phyloP scores from a whole-genome alignment of 345 rosid species.

The Linum trigynum region DNA sequence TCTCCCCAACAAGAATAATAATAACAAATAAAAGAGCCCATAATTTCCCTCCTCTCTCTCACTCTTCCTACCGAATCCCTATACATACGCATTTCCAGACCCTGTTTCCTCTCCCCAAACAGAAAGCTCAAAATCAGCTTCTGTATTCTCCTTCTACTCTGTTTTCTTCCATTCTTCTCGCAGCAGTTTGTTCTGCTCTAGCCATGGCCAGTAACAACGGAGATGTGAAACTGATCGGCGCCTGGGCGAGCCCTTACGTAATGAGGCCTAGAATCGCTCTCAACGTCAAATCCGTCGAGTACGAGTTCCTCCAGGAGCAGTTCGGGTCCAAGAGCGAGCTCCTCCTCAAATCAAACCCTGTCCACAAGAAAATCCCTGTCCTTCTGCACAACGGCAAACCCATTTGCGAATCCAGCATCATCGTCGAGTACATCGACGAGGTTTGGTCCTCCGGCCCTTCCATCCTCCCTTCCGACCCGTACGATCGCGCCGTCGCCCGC shows the following conservation, averaged over 20 bases:
- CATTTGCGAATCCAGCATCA: slow-evolving; percentile 56
- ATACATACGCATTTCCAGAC: no score
- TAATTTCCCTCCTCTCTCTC: no score
- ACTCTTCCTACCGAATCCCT: no score
- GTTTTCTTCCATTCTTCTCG: neutral
- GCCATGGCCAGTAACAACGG: neutral
- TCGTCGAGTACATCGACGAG: slow-evolving; percentile 63
- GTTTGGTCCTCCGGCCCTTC: slow-evolving; percentile 52
- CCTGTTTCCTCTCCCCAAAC: no score
- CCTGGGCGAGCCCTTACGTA: slow-evolving; percentile 75
- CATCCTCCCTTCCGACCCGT: slow-evolving; percentile 56
- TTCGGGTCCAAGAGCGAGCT: slow-evolving; percentile 47
- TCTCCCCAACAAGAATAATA: no score
- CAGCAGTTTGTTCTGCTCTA: no score
- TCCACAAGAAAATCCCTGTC: slow-evolving; percentile 73
- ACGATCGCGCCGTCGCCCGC: slow-evolving; percentile 56
- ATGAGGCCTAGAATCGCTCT: slow-evolving; percentile 63
- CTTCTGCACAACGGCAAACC: slow-evolving; percentile 53
- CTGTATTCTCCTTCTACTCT: neutral
- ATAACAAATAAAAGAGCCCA: no score
- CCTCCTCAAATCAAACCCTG: slow-evolving; percentile 60
- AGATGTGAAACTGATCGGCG: slow-evolving; percentile 51
- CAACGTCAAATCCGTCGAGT: slow-evolving; percentile 50
- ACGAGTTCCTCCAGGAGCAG: slow-evolving; percentile 50
- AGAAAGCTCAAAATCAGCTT: no score